Evolutionary conservation across 2,329 filamentous ascomycete genomes (phyloP), one percentile per base, ranked within the genome.

Genomic region (Conoideocrella luteorostrata): DNA sequence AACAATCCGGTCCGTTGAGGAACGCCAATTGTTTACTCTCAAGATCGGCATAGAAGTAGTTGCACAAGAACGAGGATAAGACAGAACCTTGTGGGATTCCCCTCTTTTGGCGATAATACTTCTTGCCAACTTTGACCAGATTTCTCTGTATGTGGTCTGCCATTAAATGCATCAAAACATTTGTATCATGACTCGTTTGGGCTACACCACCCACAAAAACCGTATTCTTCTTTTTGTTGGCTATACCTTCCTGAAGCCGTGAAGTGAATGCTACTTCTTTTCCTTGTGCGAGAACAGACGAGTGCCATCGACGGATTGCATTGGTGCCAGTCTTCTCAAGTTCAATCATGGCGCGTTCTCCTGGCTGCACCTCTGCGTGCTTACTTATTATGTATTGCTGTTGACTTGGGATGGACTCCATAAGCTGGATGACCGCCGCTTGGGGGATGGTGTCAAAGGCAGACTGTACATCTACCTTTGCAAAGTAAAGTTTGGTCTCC

Each of bases 381-480:
- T 82, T 89, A 7, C 75, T 74, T 38, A 94, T 74, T 7, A 75
- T 73, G 58, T 98, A 98, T 18, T 69, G 66, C 3, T 72, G 63
- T 45, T 84, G 68, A 11, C 66, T 68, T 50, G 63, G 78, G 50
- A 76, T 79, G 41, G 58, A 81, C 46, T 50, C 62, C 50, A 94
- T 75, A 21, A 97, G 69, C 20, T 71, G 60, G 26, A 96, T 58
- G 15, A 97, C 70, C 1, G 80, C 78, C 21, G 75, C 65, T 60
- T 97, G 93, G 0, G 93, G 93, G 35, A 98, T 96, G 0, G 86
- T 95, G 62, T 98, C 93, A 60, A 96, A 98, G 54, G 91, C 95
- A 2, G 88, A 81, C 59, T 87, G 79, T 17, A 98, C 90, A 57
- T 98, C 93, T 11, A 95, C 72, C 60, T 98, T 98, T 47, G 83